Evolutionary conservation across 345 rosid genomes (phyloP), one percentile per base, ranked within the genome.

Genomic region (Brassica rapa): DNA sequence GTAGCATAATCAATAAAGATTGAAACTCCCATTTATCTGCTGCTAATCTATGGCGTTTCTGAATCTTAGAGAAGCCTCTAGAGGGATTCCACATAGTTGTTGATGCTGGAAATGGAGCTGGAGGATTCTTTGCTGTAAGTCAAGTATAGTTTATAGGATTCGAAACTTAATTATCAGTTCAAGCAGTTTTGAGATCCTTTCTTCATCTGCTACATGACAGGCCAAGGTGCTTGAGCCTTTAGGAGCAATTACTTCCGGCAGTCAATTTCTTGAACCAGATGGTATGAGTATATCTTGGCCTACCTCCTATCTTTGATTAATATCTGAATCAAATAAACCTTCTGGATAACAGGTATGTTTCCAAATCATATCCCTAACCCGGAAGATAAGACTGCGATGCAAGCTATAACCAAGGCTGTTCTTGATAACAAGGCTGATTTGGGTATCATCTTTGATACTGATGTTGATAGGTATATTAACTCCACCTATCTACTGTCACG

Each of bases 91-190:
- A 91, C 75, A 85, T 93, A 33, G 86, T 95, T 83, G 99, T 95
- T 71, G 99, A 95, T 86, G 99, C 98, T 27, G 99, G 99, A 85
- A 93, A 95, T 86, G 99, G 99, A 81, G 96, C 98, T 35, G 98
- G 98, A 80, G 99, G 98, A 21, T 96, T 91, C 86, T 96, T 96
- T 69, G 91, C 97, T 6, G 98, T 93, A 84, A 91, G 98, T 77
- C 33, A 5, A 32, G n/a, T 76, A 11, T 56, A 56, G 7, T 10
- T 15, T 49, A 8, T 72, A 24, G 43, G 70, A 62, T 55, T 19
- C 4, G 12, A 27, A 32, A 55, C 61, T 32, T 14, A 32, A 70
- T 12, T 29, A 1, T 19, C 27, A 2, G 29, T 65, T 60, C 7
- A 57, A 29, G 6, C 35, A 53, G 25, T 68, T 68, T 24, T 60